Conservation (phyloP, 2,329 filamentous ascomycete genomes). For the Hansfordia pulvinata region DNA sequence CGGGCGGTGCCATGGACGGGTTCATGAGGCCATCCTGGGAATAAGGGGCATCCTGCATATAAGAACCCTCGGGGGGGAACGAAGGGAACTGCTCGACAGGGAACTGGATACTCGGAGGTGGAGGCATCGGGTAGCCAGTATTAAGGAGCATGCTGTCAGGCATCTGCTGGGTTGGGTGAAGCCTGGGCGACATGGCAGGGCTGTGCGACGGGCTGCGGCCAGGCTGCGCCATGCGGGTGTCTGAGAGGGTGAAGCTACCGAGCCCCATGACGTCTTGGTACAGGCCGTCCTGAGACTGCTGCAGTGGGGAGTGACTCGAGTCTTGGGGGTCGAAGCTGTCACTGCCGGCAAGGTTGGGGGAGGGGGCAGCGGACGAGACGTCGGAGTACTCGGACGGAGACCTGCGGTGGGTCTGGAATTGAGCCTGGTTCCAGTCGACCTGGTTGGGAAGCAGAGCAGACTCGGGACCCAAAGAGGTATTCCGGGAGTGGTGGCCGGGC, state of each 20-base stretch:
- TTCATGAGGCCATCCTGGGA: slow-evolving; percentile 46
- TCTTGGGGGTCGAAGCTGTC: slow-evolving; percentile 68
- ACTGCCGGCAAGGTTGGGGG: slow-evolving; percentile 64
- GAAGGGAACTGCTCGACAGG: slow-evolving; percentile 38
- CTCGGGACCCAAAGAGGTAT: slow-evolving; percentile 43
- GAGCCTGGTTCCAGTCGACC: slow-evolving; percentile 38
- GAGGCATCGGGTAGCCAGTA: slow-evolving; percentile 24
- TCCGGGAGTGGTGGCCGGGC: slow-evolving; percentile 33
- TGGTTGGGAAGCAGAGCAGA: slow-evolving; percentile 41
- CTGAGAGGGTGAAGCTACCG: slow-evolving; percentile 67
- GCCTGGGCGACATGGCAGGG: slow-evolving; percentile 50
- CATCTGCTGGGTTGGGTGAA: slow-evolving; percentile 42
- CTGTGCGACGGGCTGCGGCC: slow-evolving; percentile 73
- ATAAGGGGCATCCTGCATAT: no score
- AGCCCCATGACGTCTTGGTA: slow-evolving; percentile 71
- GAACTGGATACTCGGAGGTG: slow-evolving; percentile 26
- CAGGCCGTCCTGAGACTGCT: slow-evolving; percentile 59
- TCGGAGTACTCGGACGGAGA: slow-evolving; percentile 87
- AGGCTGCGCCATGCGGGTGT: slow-evolving; percentile 52
- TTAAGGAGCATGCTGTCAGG: slow-evolving; percentile 34
- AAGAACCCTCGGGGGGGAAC: slow-evolving; percentile 29
- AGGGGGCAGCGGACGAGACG: slow-evolving; percentile 72
- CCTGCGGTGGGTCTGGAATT: slow-evolving; percentile 72
- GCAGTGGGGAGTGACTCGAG: slow-evolving; percentile 64
- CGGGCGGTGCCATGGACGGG: slow-evolving; percentile 75